Percentiles rank a stretch among this genome's conserved stretches.
These are phyloP conservation scores for Nothophoma quercina DNA, from an alignment of 2,329 filamentous ascomycete species.

Conservation along the genomic window DNA sequence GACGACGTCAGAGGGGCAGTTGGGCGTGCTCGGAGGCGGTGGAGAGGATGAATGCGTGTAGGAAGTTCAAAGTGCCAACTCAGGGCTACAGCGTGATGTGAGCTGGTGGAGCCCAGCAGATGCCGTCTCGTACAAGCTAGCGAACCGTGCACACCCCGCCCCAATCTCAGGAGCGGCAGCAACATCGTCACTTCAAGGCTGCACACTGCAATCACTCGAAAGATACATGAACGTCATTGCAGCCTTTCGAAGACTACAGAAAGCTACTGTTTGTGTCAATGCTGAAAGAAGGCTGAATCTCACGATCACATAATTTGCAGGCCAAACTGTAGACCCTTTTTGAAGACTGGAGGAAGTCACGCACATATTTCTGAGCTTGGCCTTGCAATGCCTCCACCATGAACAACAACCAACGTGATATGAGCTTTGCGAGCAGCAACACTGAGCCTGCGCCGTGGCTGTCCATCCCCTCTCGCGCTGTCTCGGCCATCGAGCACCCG, in stretches of 20 bases:
- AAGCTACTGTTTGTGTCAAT: neutral
- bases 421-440: constrained; percentile 3
- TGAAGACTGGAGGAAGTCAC: constrained; percentile 12
- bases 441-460: constrained; percentile 53
- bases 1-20: constrained; percentile 19
- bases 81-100: constrained; percentile 35
- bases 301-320: neutral
- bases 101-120: constrained; percentile 23
- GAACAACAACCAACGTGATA: constrained; percentile 20
- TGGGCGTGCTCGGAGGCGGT: constrained; percentile 12
- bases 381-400: too few species aligned
- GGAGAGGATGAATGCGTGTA: constrained; percentile 29
- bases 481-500: constrained; percentile 72
- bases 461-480: constrained; percentile 58
- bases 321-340: constrained; percentile 13
- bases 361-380: constrained; percentile 6
- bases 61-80: constrained; percentile 30
- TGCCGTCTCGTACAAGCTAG: constrained; percentile 23
- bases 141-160: constrained; percentile 19
- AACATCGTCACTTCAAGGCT: constrained; percentile 3
- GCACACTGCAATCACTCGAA: neutral
- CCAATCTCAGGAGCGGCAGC: constrained; percentile 16
- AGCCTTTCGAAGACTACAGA: neutral
- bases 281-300: neutral
- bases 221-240: neutral